These are phyloP conservation scores for Thalassiosira profunda DNA, from an alignment of 108 stramenopile species.

Conservation along the genomic window DNA sequence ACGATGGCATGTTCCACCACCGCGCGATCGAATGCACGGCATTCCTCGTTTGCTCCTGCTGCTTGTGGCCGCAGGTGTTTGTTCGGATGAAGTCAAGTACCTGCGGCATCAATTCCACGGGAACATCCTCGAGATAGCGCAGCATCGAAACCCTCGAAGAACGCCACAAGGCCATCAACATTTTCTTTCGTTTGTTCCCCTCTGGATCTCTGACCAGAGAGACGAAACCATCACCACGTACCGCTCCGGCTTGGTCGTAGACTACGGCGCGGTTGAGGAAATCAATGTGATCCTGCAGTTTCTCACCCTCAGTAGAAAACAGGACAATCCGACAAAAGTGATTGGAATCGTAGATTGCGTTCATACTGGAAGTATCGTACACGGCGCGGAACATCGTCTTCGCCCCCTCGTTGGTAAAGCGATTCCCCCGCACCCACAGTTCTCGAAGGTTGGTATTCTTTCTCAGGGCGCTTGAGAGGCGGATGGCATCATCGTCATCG, in stretches of 20 bases:
- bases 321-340: neutral
- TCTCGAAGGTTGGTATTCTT: neutral
- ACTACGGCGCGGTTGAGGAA: too few relatives aligned
- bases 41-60: too few relatives aligned
- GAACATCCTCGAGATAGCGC: neutral
- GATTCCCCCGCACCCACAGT: neutral
- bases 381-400: neutral
- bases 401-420: neutral
- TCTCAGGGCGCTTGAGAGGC: neutral
- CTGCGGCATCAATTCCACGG: slow-evolving; percentile 6
- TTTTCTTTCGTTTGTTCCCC: neutral
- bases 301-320: too few relatives aligned
- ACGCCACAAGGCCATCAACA: neutral
- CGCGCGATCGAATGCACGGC: too few relatives aligned
- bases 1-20: too few relatives aligned
- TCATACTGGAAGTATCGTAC: neutral
- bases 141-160: neutral
- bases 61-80: too few relatives aligned
- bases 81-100: too few relatives aligned
- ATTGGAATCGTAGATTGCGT: slow-evolving; percentile 2
- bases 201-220: neutral
- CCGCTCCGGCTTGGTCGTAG: too few relatives aligned
- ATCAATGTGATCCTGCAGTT: neutral
- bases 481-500: neutral
- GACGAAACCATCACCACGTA: too few relatives aligned